Conservation (phyloP, 306 rosid genomes). For the Corylus heterophylla region DNA sequence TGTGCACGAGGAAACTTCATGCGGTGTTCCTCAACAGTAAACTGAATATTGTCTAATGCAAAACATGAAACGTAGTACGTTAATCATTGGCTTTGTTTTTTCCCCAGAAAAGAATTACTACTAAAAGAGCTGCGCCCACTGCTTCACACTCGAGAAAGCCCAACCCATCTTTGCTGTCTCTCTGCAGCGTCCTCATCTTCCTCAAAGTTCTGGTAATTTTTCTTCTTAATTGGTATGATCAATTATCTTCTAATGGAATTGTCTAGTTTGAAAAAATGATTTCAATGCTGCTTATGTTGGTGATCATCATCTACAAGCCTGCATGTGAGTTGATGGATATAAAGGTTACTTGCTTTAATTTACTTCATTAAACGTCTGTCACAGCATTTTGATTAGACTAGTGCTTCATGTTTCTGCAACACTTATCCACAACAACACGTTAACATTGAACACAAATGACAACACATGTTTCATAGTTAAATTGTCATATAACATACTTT, state of each 20-base stretch:
- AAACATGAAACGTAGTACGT: neutral
- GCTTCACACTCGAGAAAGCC: neutral
- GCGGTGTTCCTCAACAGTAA: neutral
- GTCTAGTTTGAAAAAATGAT: neutral
- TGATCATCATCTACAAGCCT: too few relatives aligned
- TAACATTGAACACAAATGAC: neutral
- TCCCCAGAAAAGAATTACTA: neutral
- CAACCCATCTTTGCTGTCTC: neutral
- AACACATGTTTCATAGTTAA: neutral
- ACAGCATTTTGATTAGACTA: neutral
- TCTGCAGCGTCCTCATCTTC: neutral
- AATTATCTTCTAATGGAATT: neutral
- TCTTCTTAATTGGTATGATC: neutral
- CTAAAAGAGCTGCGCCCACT: neutral
- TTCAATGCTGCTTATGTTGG: neutral
- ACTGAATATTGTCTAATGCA: neutral
- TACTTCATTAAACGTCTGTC: neutral
- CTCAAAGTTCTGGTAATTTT: constrained; percentile 11
- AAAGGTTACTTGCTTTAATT: neutral
- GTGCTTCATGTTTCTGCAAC: neutral
- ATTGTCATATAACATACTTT: neutral
- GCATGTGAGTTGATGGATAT: neutral
- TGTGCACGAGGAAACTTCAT: constrained; percentile 4
- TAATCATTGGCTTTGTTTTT: neutral
- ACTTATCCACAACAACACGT: neutral